Evolutionary conservation across 108 stramenopile genomes (phyloP).

Genomic region (Mediolabrus comicus): DNA sequence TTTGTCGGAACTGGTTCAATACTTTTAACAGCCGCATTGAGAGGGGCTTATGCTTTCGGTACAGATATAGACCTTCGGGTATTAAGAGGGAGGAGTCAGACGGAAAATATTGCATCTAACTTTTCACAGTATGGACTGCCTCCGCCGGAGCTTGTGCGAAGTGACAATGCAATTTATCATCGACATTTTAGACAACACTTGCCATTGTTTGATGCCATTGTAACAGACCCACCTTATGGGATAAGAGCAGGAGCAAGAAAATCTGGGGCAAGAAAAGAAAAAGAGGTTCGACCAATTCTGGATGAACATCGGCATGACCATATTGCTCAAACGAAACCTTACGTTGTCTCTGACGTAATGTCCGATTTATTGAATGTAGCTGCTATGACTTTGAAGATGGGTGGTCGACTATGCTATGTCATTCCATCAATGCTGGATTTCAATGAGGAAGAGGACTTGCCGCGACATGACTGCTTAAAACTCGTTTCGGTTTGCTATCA

Average conservation of each 20-base stretch:
- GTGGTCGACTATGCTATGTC: constrained; percentile 84
- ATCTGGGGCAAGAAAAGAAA: constrained; percentile 55
- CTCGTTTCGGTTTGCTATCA: constrained; percentile 84
- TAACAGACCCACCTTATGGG: constrained; percentile 85
- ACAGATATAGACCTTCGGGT: constrained; percentile 96
- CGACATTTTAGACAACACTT: constrained; percentile 67
- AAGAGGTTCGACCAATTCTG: constrained; percentile 53
- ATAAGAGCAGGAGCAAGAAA: constrained; percentile 95
- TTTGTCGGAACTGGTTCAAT: constrained; percentile 98
- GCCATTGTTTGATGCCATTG: constrained; percentile 84
- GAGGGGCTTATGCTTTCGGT: constrained; percentile 89
- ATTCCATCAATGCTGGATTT: constrained; percentile 87
- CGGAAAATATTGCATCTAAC: constrained; percentile 74
- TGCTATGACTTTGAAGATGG: constrained; percentile 69
- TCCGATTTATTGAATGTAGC: constrained; percentile 86
- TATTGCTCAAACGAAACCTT: constrained; percentile 89
- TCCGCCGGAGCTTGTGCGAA: constrained; percentile 89
- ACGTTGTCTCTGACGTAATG: constrained; percentile 91
- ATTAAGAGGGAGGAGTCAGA: constrained; percentile 74
- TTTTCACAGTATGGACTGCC: constrained; percentile 89
- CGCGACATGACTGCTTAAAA: constrained; percentile 77
- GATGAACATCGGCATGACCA: constrained; percentile 89
- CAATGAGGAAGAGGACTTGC: constrained; percentile 67
- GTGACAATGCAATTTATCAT: constrained; percentile 88
- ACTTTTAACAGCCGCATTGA: constrained; percentile 81